Percentiles rank a stretch among this genome's conserved stretches.
phyloP scores from a whole-genome alignment of 768 basidiomycete species.

The Lyophyllum shimeji region DNA sequence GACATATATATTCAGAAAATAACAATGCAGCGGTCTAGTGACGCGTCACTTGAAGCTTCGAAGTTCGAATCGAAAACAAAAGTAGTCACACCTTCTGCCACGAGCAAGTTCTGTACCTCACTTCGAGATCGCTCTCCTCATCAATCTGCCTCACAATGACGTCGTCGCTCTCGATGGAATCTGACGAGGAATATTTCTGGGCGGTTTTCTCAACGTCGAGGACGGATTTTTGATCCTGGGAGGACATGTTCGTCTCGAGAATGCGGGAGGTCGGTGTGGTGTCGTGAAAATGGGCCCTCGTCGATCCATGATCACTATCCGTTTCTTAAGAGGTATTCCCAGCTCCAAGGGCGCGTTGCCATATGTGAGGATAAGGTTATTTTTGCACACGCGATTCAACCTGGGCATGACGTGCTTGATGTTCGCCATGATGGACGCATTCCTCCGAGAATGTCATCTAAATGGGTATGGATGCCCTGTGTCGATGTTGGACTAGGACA shows the following conservation, averaged over 20 bases:
- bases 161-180: not conserved
- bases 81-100: constrained; percentile 52
- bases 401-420: not conserved
- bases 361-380: not conserved
- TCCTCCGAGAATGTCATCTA: not conserved
- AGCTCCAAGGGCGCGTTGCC: not conserved
- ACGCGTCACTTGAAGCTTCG: not conserved
- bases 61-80: not conserved
- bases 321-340: not conserved
- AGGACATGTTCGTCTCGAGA: not conserved
- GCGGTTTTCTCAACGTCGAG: constrained; percentile 6
- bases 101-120: constrained; percentile 35
- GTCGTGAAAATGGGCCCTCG: not conserved
- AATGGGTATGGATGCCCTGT: too few species aligned
- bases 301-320: not conserved
- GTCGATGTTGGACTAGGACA: not conserved
- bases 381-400: not conserved
- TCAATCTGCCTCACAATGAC: constrained; percentile 8
- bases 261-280: not conserved
- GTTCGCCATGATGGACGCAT: not conserved
- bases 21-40: constrained; percentile 41
- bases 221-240: not conserved
- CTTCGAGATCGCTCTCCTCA: constrained; percentile 5
- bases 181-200: not conserved
- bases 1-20: constrained; percentile 48